These are phyloP conservation scores for Talaromyces adpressus DNA, from an alignment of 495 filamentous ascomycete genomes.

Conservation along the genomic window DNA sequence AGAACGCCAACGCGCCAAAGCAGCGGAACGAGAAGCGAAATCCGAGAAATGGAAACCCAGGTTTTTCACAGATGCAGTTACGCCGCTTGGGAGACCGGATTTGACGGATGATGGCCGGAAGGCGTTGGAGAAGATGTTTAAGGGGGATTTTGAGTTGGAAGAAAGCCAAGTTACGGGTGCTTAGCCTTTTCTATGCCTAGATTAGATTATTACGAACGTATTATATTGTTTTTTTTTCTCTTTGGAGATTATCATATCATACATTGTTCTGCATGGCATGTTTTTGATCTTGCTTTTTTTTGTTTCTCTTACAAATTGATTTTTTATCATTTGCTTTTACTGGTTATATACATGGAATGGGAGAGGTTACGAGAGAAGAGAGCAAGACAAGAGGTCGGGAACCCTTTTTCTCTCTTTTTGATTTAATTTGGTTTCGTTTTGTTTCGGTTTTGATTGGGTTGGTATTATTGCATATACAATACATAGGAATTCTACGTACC, in stretches of 20 bases:
- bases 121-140: slow-evolving; percentile 62
- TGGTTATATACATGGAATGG: neutral
- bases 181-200: slow-evolving; percentile 16
- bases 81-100: slow-evolving; percentile 68
- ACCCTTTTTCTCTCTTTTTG: neutral
- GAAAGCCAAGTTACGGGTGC: slow-evolving; percentile 39
- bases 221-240: slow-evolving; percentile 4
- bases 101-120: slow-evolving; percentile 69
- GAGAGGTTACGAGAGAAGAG: neutral
- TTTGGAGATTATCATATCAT: slow-evolving; percentile 4
- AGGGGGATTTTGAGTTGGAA: slow-evolving; percentile 48
- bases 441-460: neutral
- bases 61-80: slow-evolving; percentile 75
- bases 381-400: neutral
- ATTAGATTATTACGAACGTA: neutral
- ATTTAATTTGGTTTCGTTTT: neutral
- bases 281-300: slow-evolving; percentile 1
- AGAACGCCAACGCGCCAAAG: slow-evolving; percentile 79
- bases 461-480: neutral
- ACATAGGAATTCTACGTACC: too few relatives aligned
- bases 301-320: neutral
- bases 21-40: slow-evolving; percentile 62
- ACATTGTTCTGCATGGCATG: slow-evolving; percentile 7
- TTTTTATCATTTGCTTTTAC: neutral
- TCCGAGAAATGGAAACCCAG: slow-evolving; percentile 73